Conservation (phyloP, 1,284 basidiomycete species). For the Cystobasidium sp. region DNA sequence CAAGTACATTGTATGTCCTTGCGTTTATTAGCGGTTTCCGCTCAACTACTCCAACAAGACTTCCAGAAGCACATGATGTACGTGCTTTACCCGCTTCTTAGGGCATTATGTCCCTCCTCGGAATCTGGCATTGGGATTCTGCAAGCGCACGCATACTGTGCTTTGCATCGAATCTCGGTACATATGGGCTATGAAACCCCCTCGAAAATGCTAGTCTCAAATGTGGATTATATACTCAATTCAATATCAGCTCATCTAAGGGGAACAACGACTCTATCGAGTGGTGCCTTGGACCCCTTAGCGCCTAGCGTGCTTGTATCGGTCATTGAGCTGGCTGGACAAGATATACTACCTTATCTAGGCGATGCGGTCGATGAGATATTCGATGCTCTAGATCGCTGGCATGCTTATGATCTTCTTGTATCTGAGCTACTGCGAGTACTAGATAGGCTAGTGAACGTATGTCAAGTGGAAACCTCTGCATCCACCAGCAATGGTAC, state of each 20-base stretch:
- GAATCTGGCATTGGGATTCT: slow-evolving; percentile 61
- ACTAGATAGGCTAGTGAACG: slow-evolving; percentile 70
- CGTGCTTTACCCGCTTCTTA: slow-evolving; percentile 79
- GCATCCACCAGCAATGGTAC: background rate
- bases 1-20: slow-evolving; percentile 63
- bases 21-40: slow-evolving; percentile 71
- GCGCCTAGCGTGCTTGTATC: slow-evolving; percentile 70
- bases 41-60: slow-evolving; percentile 63
- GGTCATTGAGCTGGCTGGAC: slow-evolving; percentile 80
- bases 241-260: slow-evolving; percentile 78
- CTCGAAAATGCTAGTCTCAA: slow-evolving; percentile 80
- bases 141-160: slow-evolving; percentile 70
- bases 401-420: slow-evolving; percentile 76
- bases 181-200: slow-evolving; percentile 79
- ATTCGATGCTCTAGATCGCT: slow-evolving; percentile 90
- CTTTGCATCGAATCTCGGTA: slow-evolving; percentile 70
- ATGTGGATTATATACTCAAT: slow-evolving; percentile 92
- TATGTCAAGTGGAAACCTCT: slow-evolving; percentile 2
- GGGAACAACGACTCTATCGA: slow-evolving; percentile 62
- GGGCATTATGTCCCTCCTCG: slow-evolving; percentile 70
- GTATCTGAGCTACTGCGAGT: slow-evolving; percentile 63
- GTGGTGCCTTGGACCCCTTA: slow-evolving; percentile 63
- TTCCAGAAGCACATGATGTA: slow-evolving; percentile 74
- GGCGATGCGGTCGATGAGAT: slow-evolving; percentile 92
- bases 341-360: slow-evolving; percentile 79